Conservation (phyloP, 2,329 filamentous ascomycete genomes). For the Alternaria arbusti region DNA sequence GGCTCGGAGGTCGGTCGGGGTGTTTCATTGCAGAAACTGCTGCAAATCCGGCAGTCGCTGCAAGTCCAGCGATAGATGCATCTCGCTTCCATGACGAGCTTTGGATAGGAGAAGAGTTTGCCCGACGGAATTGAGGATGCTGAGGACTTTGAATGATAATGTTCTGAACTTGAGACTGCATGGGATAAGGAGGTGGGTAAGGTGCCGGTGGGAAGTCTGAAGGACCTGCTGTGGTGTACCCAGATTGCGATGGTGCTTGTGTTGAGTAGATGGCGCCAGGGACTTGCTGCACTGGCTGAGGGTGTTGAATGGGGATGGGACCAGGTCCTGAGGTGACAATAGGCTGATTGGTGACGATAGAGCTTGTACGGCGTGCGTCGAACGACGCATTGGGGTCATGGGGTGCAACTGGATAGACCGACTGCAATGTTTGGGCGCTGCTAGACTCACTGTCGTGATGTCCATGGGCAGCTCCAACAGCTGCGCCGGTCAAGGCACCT, state of each 20-base stretch:
- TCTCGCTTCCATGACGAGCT: slow-evolving; percentile 50
- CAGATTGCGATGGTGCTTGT: slow-evolving; percentile 48
- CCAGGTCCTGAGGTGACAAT: slow-evolving; percentile 41
- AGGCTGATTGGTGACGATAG: slow-evolving; percentile 51
- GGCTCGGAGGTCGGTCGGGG: slow-evolving; percentile 17
- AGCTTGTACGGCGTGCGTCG: slow-evolving; percentile 62
- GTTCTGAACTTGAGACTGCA: slow-evolving; percentile 28
- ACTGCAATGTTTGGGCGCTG: slow-evolving; percentile 62
- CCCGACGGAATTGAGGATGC: slow-evolving; percentile 44
- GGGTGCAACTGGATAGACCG: slow-evolving; percentile 71
- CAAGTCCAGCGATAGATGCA: slow-evolving; percentile 52
- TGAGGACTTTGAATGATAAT: slow-evolving; percentile 31
- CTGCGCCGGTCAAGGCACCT: slow-evolving; percentile 46
- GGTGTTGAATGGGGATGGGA: slow-evolving; percentile 79
- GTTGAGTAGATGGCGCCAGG: slow-evolving; percentile 69
- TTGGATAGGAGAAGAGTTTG: slow-evolving; percentile 56
- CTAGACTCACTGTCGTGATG: slow-evolving; percentile 57
- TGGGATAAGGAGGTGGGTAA: slow-evolving; percentile 27
- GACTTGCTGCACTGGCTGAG: slow-evolving; percentile 78
- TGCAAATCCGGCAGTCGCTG: slow-evolving; percentile 52
- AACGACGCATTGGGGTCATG: slow-evolving; percentile 66
- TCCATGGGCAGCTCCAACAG: slow-evolving; percentile 55
- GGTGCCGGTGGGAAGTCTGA: slow-evolving; percentile 47
- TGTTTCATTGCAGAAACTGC: slow-evolving; percentile 43
- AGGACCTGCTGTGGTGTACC: slow-evolving; percentile 51